Base-by-base conservation (phyloP, 352 stramenopile species). In the Globisporangium emineosum region DNA sequence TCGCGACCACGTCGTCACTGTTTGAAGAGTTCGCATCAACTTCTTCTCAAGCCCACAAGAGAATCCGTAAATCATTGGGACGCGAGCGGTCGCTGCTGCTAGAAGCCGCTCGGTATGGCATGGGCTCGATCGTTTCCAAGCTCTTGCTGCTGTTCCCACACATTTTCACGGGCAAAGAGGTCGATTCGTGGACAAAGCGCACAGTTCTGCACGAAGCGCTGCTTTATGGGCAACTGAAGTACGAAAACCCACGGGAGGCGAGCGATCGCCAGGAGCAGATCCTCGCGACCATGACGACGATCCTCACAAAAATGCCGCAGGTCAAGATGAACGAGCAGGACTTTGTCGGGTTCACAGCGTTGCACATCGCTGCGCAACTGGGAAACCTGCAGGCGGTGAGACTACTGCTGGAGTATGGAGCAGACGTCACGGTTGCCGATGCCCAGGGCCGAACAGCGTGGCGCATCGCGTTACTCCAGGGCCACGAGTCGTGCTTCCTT, bases 401-500 rank as follows among this genome's bases (percentile, higher is more conserved):
- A 2, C 50, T 75, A 21, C 64, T 91, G 15, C 53, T 91, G 8
- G 66, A 75, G 3, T 71, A 78, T n/a, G 77, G 71, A 2, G 77
- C 75, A 0, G 79, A 91, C 43, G 76, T 88, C 15, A 69, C 53
- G 1, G 42, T 88, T 3, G 61, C 72, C 1, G 80, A 91, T 54
- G 55, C 23, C 13, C 62, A 80, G 0, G 72, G 71, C 17, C 79
- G 81, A 32, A 87, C 74, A 15, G 76, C 83, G 25, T 91, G 83
- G 83, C 70, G 81, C 7, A 73, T 91, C 0, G 83, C 83, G 12
- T 54, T 90, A 29, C 53, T 87, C 2, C 56, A 70, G n/a, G 71
- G 72, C 6, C 74, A 89, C 53, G 76, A 90, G 4, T 63, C 69
- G 1, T 88, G 82, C 35, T 87, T 87, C 25, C 66, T 86, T n/a